Evolutionary conservation across 345 rosid species (phyloP), one percentile per base, ranked within the genome.

Genomic region (Mallotus nudiflorus): DNA sequence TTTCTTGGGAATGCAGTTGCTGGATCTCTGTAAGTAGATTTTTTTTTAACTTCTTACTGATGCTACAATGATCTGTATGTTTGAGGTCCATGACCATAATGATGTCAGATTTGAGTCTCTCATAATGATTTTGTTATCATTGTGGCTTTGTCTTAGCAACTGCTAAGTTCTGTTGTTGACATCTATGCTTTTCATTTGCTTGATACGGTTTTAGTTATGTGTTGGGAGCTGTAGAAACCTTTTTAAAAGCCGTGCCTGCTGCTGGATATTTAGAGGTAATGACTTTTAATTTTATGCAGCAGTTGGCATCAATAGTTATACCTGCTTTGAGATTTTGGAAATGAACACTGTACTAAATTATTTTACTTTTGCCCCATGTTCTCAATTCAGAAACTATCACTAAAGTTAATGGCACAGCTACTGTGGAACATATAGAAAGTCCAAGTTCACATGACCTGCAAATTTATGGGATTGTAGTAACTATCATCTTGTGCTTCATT

Each of bases 1-100:
- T 96, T 96, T 81, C 96, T 92, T 75, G 99, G 99, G 48, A 96
- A 91, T 87, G 99, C 99, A 12, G 93, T 96, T 82, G 97, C 99
- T 64, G 99, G 99, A 84, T 86, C 99, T 72, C 89, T 96, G 99
- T 96, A 77, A 96, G 99, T 86, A 67, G 60, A 71, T 83, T 58
- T 18, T 39, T n/a, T n/a, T 42, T 4, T 11, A 59, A 7, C 42
- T 31, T 70, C 42, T 37, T 58, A 40, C 25, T 76, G 69, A 35
- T 51, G 42, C 28, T 9, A 27, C 29, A 50, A 31, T 73, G 56
- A 59, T 58, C 27, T 69, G 16, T 51, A 31, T 66, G 57, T 9
- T 65, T 68, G 56, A 62, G 60, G 57, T 39, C 74, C 14, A 5
- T 61, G 62, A 25, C 44, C 44, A 12, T 49, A 25, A 28, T 56